A percentile compares a stretch with the other conserved stretches of the same genome.
phyloP scores from a whole-genome alignment of 495 filamentous ascomycete genomes.

The Glonium stellatum region DNA sequence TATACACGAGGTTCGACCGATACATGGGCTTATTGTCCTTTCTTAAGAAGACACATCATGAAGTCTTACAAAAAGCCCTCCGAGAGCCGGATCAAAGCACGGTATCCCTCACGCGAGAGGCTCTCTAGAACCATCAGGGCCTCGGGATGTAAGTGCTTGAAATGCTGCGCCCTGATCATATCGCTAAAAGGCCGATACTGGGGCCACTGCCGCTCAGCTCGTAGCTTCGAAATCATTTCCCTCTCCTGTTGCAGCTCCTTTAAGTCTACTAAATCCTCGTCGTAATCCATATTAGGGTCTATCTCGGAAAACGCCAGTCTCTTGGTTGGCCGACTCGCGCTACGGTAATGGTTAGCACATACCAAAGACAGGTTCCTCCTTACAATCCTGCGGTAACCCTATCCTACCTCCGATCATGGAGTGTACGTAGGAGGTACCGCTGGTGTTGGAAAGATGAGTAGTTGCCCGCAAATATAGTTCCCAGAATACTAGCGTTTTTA shows the following conservation, averaged over 20 bases:
- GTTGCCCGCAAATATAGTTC: constrained; percentile 33
- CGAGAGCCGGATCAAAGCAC: no score
- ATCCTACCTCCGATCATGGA: not conserved
- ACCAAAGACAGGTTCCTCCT: not conserved
- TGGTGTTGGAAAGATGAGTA: constrained; percentile 33
- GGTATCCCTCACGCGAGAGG: no score
- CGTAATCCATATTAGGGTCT: no score
- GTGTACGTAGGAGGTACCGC: constrained; percentile 13
- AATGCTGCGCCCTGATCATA: not conserved
- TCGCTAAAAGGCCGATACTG: no score
- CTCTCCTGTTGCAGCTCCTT: not conserved
- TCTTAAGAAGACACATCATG: not conserved
- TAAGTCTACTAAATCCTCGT: not conserved
- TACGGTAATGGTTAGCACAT: not conserved
- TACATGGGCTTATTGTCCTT: not conserved
- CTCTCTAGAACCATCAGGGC: no score
- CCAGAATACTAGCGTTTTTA: constrained; percentile 28
- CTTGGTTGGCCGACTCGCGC: not conserved
- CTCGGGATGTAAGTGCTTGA: not conserved
- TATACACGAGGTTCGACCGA: not conserved
- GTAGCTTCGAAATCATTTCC: not conserved
- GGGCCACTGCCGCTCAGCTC: no score
- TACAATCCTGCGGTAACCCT: no score
- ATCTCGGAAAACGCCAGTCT: not conserved
- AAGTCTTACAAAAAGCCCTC: no score